Percentiles rank a stretch among this genome's conserved stretches.
phyloP scores from a whole-genome alignment of 768 basidiomycete species.

The Lyophyllum shimeji region DNA sequence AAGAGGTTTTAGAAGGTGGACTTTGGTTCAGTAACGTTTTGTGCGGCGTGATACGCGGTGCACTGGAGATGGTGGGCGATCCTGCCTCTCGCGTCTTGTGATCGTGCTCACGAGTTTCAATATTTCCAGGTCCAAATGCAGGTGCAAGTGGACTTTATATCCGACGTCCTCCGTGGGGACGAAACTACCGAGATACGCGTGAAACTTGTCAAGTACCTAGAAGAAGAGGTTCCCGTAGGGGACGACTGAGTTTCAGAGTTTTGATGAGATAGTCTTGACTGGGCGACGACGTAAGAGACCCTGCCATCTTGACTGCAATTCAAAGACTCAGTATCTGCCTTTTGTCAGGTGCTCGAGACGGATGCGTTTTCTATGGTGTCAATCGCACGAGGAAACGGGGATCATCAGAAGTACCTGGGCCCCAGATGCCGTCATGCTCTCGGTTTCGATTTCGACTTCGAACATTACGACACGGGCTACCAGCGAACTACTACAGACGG shows the following conservation, averaged over 20 bases:
- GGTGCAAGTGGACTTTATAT: conserved; percentile 85
- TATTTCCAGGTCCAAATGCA: conserved; percentile 86
- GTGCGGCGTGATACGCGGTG: conserved; percentile 90
- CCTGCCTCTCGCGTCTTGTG: not conserved
- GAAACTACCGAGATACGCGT: conserved; percentile 94
- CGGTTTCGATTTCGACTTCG: not conserved
- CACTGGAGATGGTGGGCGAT: conserved; percentile 88
- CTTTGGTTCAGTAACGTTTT: conserved; percentile 97
- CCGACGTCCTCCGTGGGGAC: conserved; percentile 90
- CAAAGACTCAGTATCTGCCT: not conserved
- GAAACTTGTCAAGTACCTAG: conserved; percentile 84
- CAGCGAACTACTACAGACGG: not conserved
- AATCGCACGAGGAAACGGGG: conserved; percentile 1
- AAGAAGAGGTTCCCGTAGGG: conserved; percentile 93
- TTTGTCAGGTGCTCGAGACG: not conserved
- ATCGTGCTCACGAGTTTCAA: conserved; percentile 10
- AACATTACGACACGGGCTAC: not conserved
- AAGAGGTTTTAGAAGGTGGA: conserved; percentile 89
- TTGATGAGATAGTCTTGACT: not conserved
- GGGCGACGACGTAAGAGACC: not conserved
- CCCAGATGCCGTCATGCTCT: not conserved
- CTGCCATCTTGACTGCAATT: not conserved
- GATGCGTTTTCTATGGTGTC: not conserved
- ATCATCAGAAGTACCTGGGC: not conserved
- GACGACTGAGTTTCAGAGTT: conserved; percentile 63